Evolutionary conservation across 2,329 filamentous ascomycete genomes (phyloP).

Genomic region (Penicillium digitatum): DNA sequence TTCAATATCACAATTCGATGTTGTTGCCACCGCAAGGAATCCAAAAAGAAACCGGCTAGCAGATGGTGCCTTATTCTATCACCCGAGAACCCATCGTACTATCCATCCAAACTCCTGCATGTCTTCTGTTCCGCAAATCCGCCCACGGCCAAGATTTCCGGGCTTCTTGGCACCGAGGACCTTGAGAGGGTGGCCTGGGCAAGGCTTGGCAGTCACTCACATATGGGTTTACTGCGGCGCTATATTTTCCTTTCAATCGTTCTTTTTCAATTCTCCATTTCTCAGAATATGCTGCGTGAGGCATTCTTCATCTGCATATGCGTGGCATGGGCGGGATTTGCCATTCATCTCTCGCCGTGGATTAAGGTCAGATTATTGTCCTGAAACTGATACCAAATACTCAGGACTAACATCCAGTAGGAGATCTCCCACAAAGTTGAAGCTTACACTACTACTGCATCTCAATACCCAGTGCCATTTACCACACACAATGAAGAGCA

Average conservation of each 20-base stretch:
- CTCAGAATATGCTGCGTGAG: neutral
- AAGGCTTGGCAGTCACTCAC: neutral
- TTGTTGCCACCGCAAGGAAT: too few relatives aligned
- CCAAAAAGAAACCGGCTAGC: neutral
- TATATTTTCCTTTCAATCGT: neutral
- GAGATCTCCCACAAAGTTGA: neutral
- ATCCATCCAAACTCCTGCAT: neutral
- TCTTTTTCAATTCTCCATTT: neutral
- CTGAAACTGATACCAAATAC: too few relatives aligned
- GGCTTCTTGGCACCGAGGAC: slow-evolving; percentile 7
- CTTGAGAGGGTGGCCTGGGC: neutral
- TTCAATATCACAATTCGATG: neutral
- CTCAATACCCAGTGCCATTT: neutral
- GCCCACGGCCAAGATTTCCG: too few relatives aligned
- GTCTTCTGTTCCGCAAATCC: neutral
- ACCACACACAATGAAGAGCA: slow-evolving; percentile 9
- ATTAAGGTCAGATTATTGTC: neutral
- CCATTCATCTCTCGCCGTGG: neutral
- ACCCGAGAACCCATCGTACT: neutral
- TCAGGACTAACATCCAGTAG: neutral
- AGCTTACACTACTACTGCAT: neutral
- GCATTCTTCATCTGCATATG: neutral
- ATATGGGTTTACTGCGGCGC: neutral
- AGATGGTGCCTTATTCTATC: too few relatives aligned
- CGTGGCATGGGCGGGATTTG: slow-evolving; percentile 1